Evolutionary conservation across 78 protist species (phyloP).

Genomic region (Dictyostelium intermedium): DNA sequence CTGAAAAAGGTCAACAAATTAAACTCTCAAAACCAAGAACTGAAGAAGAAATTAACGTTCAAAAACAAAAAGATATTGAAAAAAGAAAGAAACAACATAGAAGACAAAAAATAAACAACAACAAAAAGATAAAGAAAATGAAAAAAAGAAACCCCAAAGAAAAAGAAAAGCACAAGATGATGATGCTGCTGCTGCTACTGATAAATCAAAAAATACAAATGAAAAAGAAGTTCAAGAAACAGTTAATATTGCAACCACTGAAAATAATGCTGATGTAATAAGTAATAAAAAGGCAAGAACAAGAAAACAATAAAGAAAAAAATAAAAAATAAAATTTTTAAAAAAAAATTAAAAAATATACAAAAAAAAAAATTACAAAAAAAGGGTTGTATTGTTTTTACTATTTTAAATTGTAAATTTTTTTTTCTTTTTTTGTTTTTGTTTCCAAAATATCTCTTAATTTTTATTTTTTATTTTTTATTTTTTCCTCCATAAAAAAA

Average conservation of each 20-base stretch:
- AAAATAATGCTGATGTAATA: neutral
- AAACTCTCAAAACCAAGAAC: neutral
- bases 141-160: neutral
- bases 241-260: neutral
- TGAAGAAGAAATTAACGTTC: neutral
- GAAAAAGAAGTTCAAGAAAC: neutral
- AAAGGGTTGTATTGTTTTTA: neutral
- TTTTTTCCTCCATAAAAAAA: too few relatives aligned
- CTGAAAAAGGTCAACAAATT: neutral
- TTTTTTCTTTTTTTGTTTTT: neutral
- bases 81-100: neutral
- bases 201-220: neutral
- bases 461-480: too few relatives aligned
- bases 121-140: neutral
- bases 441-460: neutral
- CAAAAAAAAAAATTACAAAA: neutral
- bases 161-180: neutral
- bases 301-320: neutral
- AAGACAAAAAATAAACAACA: neutral
- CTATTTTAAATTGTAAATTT: neutral
- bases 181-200: too few relatives aligned
- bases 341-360: too few relatives aligned
- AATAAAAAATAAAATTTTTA: neutral
- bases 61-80: constrained; percentile 18
- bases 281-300: neutral